Evolutionary conservation across 768 basidiomycete genomes (phyloP), one percentile per base, ranked within the genome.

Genomic region (Boletus reticuloceps): DNA sequence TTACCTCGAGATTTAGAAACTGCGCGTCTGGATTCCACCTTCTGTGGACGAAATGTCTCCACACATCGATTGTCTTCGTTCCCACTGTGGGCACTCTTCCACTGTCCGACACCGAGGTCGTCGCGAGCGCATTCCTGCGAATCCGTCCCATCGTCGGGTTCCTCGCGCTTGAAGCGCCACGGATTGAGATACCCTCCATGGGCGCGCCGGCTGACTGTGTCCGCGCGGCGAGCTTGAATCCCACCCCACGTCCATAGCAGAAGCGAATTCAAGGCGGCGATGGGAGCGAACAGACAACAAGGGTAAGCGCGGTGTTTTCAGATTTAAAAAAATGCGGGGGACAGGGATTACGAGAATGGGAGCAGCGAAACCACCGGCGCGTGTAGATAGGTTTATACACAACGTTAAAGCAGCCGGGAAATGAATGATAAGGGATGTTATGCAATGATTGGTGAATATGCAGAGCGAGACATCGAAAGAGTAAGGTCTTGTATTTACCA

Each of bases 1-100:
- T 71, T 68, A 91, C 92, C 77, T 91, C 89, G 50, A 94, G 83
- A 67, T 94, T 90, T 39, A 94, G 77, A 67, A 86, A 91, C 60
- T 79, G 82, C 4, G 74, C 67, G 47, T 89, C 82, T 2, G 83
- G 67, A 69, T 90, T 85, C 79, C 83, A 94, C 48, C 92, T 80
- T 56, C 77, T 82, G 58, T 82, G 72, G 38, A 94, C 85, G 62
- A 93, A 80, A 62, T 88, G 81, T 64, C 80, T 79, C 89, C 90
- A 91, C n/a, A 82, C 69, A 54, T 89, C 86, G 27, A 93, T 72
- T 27, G 71, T 62, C 69, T 74, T 71, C 71, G 76, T 54, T 47
- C 64, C 60, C 39, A 58, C 61, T 38, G 69, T 63, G 40, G 64
- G 38, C 41, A 44, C 54, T 53, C 66, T 55, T 48, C 50, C 54